Evolutionary conservation across 352 stramenopile genomes (phyloP), one percentile per base, ranked within the genome.

Genomic region (Globisporangium irregulare): DNA sequence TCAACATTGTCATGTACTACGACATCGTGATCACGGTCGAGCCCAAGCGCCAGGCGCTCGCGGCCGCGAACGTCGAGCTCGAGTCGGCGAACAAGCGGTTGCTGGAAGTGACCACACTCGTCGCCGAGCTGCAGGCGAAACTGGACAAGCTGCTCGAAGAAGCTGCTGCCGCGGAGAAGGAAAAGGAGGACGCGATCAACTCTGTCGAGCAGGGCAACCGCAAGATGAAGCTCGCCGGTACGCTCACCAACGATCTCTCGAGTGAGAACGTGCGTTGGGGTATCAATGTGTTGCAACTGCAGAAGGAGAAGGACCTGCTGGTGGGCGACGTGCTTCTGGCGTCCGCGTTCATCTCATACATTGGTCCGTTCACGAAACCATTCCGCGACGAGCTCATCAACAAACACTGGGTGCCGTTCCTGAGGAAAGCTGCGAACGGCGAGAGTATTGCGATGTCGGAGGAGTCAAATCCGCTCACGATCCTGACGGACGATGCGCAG

Each of bases 1-100:
- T 98, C 70, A 98, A 98, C 70, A 99, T 99, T 50, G 93, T 98
- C 51, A 96, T 93, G 78, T 99, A 98, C 82, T 98, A 98, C 79
- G 94, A 98, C 74, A 98, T 98, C 51, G 81, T 98, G 1, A 78
- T 98, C 50, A 97, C 93, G 0, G 93, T 98, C 22, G 95, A 98
- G 77, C 96, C 96, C 7, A 98, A 98, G 76, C 90, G 95, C 36
- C 86, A 94, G 64, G 94, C 94, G 5, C 77, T 99, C 5, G 89
- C 89, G 0, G 87, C 96, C 43, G 95, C 95, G 1, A 98, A 98
- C 56, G 62, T 91, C 1, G 91, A 98, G 66, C 83, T 99, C 0
- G 91, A 95, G 43, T 70, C 87, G 20, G 95, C 95, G 29, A 98
- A 98, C 80, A 89, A 83, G 54, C 87, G 91, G 38, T 81, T 98